Evolutionary conservation across 176 grass and related monocot genomes (phyloP).

Genomic region (Otatea glauca): DNA sequence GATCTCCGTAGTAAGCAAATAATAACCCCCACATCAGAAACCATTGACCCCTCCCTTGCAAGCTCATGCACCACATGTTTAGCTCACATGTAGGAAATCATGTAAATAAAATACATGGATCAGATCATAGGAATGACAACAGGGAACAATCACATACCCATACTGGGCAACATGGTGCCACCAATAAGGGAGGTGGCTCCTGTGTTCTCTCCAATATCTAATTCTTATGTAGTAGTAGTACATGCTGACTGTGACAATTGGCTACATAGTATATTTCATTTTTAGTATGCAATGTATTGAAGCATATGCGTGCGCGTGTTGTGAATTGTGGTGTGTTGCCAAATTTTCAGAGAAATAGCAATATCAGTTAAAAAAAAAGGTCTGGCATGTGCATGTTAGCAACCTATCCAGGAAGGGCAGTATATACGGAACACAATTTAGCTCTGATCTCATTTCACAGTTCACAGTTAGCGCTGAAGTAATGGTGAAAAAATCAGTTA

Average conservation of each 20-base stretch:
- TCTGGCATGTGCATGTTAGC: neutral
- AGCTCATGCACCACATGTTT: neutral
- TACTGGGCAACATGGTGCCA: neutral
- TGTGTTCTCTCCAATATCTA: neutral
- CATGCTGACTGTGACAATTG: no score
- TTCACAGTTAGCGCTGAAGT: neutral
- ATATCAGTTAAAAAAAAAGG: neutral
- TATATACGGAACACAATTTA: neutral
- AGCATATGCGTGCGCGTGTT: no score
- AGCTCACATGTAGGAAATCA: conserved; percentile 16
- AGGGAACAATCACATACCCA: neutral
- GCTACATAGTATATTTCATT: no score
- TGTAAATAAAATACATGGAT: neutral
- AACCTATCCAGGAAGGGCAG: no score
- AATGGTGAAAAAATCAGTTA: neutral
- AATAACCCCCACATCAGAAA: neutral
- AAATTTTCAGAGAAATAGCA: neutral
- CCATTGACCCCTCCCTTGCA: conserved; percentile 12
- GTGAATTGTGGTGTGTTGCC: no score
- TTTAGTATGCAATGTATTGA: no score
- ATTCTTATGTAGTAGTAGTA: neutral
- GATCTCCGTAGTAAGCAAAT: conserved; percentile 8
- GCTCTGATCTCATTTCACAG: neutral
- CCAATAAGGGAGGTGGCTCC: no score
- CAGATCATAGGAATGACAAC: neutral